Evolutionary conservation across 2,329 filamentous ascomycete species (phyloP), one percentile per base, ranked within the genome.

Genomic region (Pezicula carpinea): DNA sequence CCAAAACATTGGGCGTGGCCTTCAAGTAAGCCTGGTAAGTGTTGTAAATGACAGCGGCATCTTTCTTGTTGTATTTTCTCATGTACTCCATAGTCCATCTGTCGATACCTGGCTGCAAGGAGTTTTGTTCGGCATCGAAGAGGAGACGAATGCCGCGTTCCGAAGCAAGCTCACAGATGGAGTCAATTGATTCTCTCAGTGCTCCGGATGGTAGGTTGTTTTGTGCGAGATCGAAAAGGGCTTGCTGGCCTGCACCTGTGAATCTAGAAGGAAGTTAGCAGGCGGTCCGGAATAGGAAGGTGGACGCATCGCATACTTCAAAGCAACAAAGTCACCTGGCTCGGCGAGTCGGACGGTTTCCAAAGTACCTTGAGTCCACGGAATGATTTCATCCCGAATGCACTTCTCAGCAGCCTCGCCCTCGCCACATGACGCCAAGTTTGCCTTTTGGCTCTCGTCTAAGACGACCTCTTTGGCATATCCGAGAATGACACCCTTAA

Each of bases 111-210:
- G 77, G 71, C 67, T 95, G 88, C 23, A 93, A 77, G 46, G 79
- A 76, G 47, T 84, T 82, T 65, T 95, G 89, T 67, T 96, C 91
- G 1, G 89, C 91, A 53, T 95, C 89, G 52, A 95, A 89, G 2
- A 95, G 78, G 1, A 96, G 75, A 3, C 80, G 77, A 3, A 95
- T 80, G 19, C 83, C 80, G 43, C 83, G 81, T 32, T 78, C 70
- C 2, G 79, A 75, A 0, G 89, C 89, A 14, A 86, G 77, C 39
- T 82, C 72, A 67, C 89, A 95, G 53, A 95, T 83, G 41, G 80
- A 73, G 55, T 87, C 79, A 52, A 95, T 87, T 13, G 87, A 85
- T 13, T 76, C 68, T 44, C 77, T 74, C 59, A 96, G 82, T 6
- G 77, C 75, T 4, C 76, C 71, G 1, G 80, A 79, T 0, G 88